Percentiles rank a stretch among this genome's conserved stretches.
These are phyloP conservation scores for Leccinum subgranulosum DNA, from an alignment of 768 basidiomycete species.

Conservation along the genomic window DNA sequence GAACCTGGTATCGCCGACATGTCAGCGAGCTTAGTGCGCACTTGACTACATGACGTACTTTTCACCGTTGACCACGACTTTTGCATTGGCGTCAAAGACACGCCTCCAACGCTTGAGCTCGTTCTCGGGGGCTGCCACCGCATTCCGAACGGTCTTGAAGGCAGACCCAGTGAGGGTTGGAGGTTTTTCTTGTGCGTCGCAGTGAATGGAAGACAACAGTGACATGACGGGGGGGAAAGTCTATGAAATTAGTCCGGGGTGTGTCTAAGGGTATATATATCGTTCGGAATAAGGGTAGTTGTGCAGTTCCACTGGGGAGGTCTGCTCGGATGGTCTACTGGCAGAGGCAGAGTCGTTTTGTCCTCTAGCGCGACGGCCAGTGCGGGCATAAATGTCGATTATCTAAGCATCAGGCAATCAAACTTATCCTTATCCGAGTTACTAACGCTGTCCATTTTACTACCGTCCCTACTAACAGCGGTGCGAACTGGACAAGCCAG, in stretches of 20 bases:
- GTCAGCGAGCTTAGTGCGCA: conserved; percentile 18
- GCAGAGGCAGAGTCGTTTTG: conserved; percentile 4
- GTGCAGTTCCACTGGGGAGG: conserved; percentile 15
- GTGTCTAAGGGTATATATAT: conserved; percentile 36
- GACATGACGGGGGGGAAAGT: conserved; percentile 31
- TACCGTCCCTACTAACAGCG: not conserved
- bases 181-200: conserved; percentile 43
- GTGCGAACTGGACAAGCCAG: not conserved
- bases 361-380: not conserved
- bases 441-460: conserved; percentile 7
- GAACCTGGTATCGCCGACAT: conserved; percentile 50
- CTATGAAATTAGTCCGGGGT: conserved; percentile 30
- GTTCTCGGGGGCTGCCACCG: conserved; percentile 68
- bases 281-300: conserved; percentile 18
- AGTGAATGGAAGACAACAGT: conserved; percentile 43
- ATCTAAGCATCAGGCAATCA: conserved; percentile 27
- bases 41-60: conserved; percentile 53
- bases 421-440: conserved; percentile 27
- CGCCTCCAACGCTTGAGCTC: conserved; percentile 89
- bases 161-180: conserved; percentile 50
- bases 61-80: conserved; percentile 66
- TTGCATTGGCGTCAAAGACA: conserved; percentile 82
- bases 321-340: conserved; percentile 9
- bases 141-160: conserved; percentile 63
- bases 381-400: conserved; percentile 35